Evolutionary conservation across 208 protist genomes (phyloP).

Genomic region (Porcisia hertigi): DNA sequence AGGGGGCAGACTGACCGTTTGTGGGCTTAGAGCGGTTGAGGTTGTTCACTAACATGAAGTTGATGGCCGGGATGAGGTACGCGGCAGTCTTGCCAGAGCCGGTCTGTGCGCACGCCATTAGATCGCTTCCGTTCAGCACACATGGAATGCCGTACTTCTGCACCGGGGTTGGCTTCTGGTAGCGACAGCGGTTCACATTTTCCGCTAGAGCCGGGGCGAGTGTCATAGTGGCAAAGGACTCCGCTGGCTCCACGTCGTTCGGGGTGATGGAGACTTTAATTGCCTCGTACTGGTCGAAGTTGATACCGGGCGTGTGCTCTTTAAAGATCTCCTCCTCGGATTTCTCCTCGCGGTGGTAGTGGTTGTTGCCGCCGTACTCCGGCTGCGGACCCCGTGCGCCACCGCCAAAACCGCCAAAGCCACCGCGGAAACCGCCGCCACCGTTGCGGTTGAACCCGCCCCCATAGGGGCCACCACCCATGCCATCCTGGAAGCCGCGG

Average conservation of each 20-base stretch:
- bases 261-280: conserved; percentile 88
- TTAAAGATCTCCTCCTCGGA: conserved; percentile 91
- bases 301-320: conserved; percentile 91
- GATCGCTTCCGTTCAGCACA: conserved; percentile 90
- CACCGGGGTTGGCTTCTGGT: conserved; percentile 98
- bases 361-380: conserved; percentile 41
- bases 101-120: conserved; percentile 99
- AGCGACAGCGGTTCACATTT: conserved; percentile 95
- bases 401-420: conserved; percentile 35
- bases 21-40: conserved; percentile 43
- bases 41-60: conserved; percentile 83
- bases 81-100: conserved; percentile 99
- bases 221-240: conserved; percentile 86
- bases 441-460: conserved; percentile 29
- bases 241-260: conserved; percentile 71
- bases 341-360: conserved; percentile 88
- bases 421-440: conserved; percentile 37
- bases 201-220: conserved; percentile 86
- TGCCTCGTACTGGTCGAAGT: conserved; percentile 92
- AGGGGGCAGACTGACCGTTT: conserved; percentile 81
- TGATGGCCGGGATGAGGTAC: conserved; percentile 98
- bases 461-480: background rate
- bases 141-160: conserved; percentile 98
- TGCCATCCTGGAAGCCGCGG: conserved; percentile 22
- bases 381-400: conserved; percentile 20